These are phyloP conservation scores for Chaetomium tenue DNA, from an alignment of 495 filamentous ascomycete species.

Conservation along the genomic window DNA sequence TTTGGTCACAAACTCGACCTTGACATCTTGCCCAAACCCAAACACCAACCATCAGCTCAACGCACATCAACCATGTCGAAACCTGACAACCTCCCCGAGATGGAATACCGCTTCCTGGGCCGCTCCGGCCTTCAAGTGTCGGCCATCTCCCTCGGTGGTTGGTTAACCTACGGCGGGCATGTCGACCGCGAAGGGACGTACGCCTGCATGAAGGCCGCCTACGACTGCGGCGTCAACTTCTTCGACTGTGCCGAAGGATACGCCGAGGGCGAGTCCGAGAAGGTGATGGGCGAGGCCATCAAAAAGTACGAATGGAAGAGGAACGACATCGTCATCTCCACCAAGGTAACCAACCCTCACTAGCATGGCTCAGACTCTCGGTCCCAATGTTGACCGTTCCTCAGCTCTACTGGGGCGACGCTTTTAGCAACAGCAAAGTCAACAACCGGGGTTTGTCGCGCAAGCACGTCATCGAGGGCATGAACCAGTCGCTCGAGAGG, in stretches of 20 bases:
- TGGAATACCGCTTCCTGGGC: constrained; percentile 75
- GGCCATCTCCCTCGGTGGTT: constrained; percentile 68
- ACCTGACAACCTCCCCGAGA: constrained; percentile 53
- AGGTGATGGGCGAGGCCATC: constrained; percentile 58
- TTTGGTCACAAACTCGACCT: background rate
- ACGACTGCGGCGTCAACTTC: constrained; percentile 66
- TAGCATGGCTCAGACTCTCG: background rate
- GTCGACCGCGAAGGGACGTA: constrained; percentile 59
- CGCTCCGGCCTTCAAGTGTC: constrained; percentile 74
- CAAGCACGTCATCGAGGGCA: constrained; percentile 73
- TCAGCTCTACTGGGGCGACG: constrained; percentile 59
- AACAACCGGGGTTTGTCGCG: constrained; percentile 60
- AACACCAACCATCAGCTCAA: background rate
- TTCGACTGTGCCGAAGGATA: constrained; percentile 50
- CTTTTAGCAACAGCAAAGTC: constrained; percentile 54
- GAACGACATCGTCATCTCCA: constrained; percentile 68
- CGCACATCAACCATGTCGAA: constrained; percentile 37
- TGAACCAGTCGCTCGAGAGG: constrained; percentile 57
- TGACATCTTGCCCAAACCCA: background rate
- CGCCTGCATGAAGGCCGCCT: constrained; percentile 66
- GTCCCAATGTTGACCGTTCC: background rate
- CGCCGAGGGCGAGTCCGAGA: constrained; percentile 55
- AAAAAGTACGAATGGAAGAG: constrained; percentile 61
- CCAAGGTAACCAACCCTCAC: constrained; percentile 45
- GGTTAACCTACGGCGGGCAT: constrained; percentile 77